phyloP scores from a whole-genome alignment of 192 early-diverging fungal species.

The Paraglomus brasilianum region DNA sequence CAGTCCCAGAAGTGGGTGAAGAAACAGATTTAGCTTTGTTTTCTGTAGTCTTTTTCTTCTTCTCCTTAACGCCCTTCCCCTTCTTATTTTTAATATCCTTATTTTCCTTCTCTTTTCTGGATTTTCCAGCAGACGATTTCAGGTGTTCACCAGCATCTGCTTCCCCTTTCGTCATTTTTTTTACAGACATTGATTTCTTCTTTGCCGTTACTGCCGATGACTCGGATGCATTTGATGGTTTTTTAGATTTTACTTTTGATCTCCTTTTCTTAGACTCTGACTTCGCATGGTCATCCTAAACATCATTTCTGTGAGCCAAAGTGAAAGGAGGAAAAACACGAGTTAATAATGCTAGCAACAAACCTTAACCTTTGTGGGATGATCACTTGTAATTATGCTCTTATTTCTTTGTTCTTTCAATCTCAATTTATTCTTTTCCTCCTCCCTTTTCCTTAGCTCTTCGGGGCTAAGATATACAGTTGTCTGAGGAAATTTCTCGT shows the following conservation, averaged over 20 bases:
- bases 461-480: constrained; percentile 56
- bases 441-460: constrained; percentile 50
- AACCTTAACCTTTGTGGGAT: not conserved
- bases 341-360: not conserved
- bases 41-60: constrained; percentile 36
- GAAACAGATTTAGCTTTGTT: constrained; percentile 39
- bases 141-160: not conserved
- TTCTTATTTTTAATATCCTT: constrained; percentile 6
- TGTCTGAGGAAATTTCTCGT: constrained; percentile 55
- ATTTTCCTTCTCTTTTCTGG: constrained; percentile 3
- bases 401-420: constrained; percentile 26
- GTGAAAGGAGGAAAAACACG: too few relatives aligned
- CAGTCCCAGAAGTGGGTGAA: not conserved
- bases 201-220: constrained; percentile 15
- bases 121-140: not conserved
- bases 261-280: constrained; percentile 22
- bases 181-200: constrained; percentile 21
- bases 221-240: constrained; percentile 14
- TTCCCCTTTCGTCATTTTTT: not conserved
- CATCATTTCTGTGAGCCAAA: not conserved
- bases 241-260: constrained; percentile 11
- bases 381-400: not conserved
- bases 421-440: constrained; percentile 38
- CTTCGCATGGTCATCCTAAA: not conserved
- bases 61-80: constrained; percentile 30